A percentile compares a stretch with the other conserved stretches of the same genome.
Conservation (phyloP, 192 early-diverging fungal genomes). For the Entophlyctis luteolus region DNA sequence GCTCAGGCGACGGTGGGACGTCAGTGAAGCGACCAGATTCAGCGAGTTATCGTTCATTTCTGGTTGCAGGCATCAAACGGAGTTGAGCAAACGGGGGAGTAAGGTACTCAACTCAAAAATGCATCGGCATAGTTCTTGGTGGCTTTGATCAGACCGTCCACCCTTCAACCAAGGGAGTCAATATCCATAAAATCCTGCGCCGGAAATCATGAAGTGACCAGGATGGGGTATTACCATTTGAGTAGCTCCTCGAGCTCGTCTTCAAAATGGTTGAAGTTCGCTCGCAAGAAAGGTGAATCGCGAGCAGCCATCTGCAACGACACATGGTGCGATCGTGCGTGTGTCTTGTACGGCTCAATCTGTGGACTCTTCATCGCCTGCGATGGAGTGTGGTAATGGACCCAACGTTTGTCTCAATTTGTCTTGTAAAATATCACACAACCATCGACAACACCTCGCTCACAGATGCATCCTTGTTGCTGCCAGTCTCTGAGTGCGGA, state of each 20-base stretch:
- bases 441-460: neutral
- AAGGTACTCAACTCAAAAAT: constrained; percentile 10
- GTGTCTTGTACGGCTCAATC: constrained; percentile 8
- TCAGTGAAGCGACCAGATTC: constrained; percentile 16
- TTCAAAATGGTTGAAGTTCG: constrained; percentile 21
- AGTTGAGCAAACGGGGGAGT: too few relatives aligned
- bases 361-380: constrained; percentile 2
- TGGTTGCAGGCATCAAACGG: too few relatives aligned
- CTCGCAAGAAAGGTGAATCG: constrained; percentile 20
- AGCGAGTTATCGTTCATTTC: constrained; percentile 21
- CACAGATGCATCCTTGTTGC: neutral
- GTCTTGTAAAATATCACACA: neutral
- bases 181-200: neutral
- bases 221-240: constrained; percentile 3
- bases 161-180: neutral
- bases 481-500: neutral
- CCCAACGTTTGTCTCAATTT: neutral
- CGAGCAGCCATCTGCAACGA: constrained; percentile 23
- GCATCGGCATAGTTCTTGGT: constrained; percentile 15
- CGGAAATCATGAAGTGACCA: neutral
- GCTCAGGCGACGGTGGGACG: constrained; percentile 9
- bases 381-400: neutral
- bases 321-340: constrained; percentile 14
- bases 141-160: constrained; percentile 19
- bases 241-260: constrained; percentile 19